Percentiles rank a stretch among this genome's conserved stretches.
phyloP scores from a whole-genome alignment of 768 basidiomycete species.

The Pluteus cervinus region DNA sequence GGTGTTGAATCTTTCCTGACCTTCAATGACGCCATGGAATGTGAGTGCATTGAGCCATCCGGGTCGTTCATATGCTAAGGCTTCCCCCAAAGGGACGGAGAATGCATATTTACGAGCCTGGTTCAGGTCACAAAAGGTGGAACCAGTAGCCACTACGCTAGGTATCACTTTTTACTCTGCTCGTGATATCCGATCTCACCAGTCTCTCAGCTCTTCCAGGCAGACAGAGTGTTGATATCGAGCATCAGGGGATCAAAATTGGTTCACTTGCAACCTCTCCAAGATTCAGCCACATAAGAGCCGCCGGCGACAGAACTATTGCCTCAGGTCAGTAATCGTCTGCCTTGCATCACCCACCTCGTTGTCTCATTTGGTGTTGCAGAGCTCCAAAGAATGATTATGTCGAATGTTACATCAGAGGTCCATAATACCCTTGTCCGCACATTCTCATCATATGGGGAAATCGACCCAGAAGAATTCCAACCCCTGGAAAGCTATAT shows the following conservation, averaged over 20 bases:
- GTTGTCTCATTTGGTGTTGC: constrained; percentile 1
- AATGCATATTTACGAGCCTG: constrained; percentile 85
- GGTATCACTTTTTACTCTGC: constrained; percentile 11
- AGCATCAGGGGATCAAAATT: constrained; percentile 32
- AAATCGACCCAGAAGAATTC: constrained; percentile 51
- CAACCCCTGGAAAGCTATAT: constrained; percentile 67
- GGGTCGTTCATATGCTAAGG: background rate
- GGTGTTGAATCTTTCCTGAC: constrained; percentile 78
- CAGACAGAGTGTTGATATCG: constrained; percentile 45
- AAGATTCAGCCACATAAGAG: constrained; percentile 57
- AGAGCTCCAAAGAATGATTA: constrained; percentile 23
- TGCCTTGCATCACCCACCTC: background rate
- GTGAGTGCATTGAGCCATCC: constrained; percentile 35
- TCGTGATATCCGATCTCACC: constrained; percentile 1
- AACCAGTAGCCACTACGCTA: constrained; percentile 40
- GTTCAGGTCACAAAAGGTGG: constrained; percentile 62
- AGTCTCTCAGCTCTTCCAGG: constrained; percentile 45
- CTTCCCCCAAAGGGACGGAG: constrained; percentile 67
- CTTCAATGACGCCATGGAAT: constrained; percentile 90
- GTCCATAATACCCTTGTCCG: constrained; percentile 72
- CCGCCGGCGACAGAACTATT: constrained; percentile 68
- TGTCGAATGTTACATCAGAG: constrained; percentile 37
- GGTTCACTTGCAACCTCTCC: constrained; percentile 59
- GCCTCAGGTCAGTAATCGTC: constrained; percentile 39
- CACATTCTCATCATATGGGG: constrained; percentile 72